Evolutionary conservation across 2,329 filamentous ascomycete genomes (phyloP).

Genomic region (Tolypocladium guangdongense): DNA sequence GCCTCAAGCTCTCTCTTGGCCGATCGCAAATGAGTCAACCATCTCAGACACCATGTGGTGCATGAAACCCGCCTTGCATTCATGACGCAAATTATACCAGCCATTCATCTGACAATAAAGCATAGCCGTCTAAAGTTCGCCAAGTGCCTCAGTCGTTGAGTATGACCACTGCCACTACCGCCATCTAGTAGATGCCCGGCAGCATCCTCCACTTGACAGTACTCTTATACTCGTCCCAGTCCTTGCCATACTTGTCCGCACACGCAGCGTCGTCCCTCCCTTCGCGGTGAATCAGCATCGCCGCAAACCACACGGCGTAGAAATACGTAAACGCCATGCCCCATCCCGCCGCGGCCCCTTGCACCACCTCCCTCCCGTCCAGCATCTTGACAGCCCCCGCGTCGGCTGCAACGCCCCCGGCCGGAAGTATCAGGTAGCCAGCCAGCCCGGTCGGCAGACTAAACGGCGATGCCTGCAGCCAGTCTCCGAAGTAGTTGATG

Average conservation of each 20-base stretch:
- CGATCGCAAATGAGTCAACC: too few species aligned
- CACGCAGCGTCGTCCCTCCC: slow-evolving; percentile 80
- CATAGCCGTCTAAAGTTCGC: too few species aligned
- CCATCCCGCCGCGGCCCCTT: slow-evolving; percentile 65
- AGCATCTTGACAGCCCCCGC: slow-evolving; percentile 41
- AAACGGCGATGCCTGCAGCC: slow-evolving; percentile 82
- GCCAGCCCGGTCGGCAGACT: slow-evolving; percentile 73
- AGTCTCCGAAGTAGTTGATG: slow-evolving; percentile 91
- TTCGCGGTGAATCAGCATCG: slow-evolving; percentile 75
- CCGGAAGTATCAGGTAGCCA: slow-evolving; percentile 59
- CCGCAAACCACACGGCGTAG: slow-evolving; percentile 78
- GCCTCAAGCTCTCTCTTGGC: too few species aligned
- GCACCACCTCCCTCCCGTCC: slow-evolving; percentile 51
- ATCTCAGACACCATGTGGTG: too few species aligned
- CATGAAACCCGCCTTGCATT: too few species aligned
- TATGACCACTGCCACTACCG: too few species aligned
- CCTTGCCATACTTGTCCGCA: slow-evolving; percentile 71
- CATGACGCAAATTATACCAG: too few species aligned
- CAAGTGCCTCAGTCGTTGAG: too few species aligned
- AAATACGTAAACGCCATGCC: slow-evolving; percentile 85
- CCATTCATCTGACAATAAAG: too few species aligned
- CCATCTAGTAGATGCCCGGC: slow-evolving; percentile 61
- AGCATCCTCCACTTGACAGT: slow-evolving; percentile 69
- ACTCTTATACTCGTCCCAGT: slow-evolving; percentile 78
- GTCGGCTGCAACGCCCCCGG: slow-evolving; percentile 25